Base-by-base conservation (phyloP, 1,284 basidiomycete species). In the Moesziomyces globuligerus region DNA sequence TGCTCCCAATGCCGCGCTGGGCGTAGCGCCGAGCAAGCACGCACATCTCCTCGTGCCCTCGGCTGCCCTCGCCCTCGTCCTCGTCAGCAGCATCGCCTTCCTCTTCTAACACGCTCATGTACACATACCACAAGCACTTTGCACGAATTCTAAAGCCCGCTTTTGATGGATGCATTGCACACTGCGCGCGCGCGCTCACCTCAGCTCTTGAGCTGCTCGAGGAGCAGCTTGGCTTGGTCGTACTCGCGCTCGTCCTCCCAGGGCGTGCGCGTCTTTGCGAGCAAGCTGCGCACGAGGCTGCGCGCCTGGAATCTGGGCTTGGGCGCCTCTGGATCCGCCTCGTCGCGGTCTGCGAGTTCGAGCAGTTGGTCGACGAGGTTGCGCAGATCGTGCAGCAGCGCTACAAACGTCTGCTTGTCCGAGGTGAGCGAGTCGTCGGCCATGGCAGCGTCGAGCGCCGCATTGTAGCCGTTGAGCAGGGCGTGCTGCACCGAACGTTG, bases 221-320 rank as follows among this genome's bases (percentile, higher is more conserved):
- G 24, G 36, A 87, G 64, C 53, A 85, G 88, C 71, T 86, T 85
- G 73, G 98, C 85, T 70, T 86, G 85, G 39, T 86, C 84, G 89
- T 91, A 97, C 83, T 93, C 93, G 2, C 88, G 86, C 83, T 95
- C 91, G 56, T 93, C 92, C 79, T 90, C 91, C 77, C 94, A 97
- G 53, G 74, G 67, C 20, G 90, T 78, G 72, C 79, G 83, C n/a
- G 86, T 86, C 49, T 86, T 73, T 3, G 91, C 93, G 84, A 94
- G 87, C 82, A 97, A 98, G 39, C 89, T 90, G 79, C 94, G 86
- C 51, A 98, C 88, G 56, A 98, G 86, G 64, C 92, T 95, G 56
- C 90, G 87, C 37, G 90, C 93, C 83, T 95, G 92, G 81, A 91
- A 87, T 80, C 86, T 86, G 93, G 94, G 97, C 72, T 86, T 44